Base-by-base conservation (phyloP, 2,329 filamentous ascomycete genomes). In the Fusarium sp. region DNA sequence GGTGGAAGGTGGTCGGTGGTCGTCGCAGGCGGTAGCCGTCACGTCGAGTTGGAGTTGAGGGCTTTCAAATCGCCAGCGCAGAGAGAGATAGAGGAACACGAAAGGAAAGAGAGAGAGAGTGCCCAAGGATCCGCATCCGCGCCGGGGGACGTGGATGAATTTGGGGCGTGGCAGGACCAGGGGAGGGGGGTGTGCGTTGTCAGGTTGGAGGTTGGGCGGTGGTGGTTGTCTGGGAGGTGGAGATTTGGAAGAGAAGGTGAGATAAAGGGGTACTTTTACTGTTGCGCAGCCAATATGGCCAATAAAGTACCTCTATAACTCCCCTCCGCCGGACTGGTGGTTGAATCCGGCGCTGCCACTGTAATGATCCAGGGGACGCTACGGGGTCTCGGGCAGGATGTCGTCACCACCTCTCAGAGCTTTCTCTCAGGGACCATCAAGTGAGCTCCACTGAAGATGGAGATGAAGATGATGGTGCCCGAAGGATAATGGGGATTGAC, bases 71-170 rank as follows among this genome's bases (percentile, higher is more conserved):
- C 71, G 64, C 76, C 73, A 76, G 76, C 76, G 73, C 71, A 78
- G 33, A 77, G 73, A 78, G 33, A 77, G 73, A 48, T 69, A 78
- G 33, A 77, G 71, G 41, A 67, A 73, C 71, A 67, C 74, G 71
- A 71, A 61, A 73, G 65, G 67, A 75, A 67, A 77, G 69, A 76
- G 71, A 73, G 71, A 73, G 56, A 43, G 58, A 71, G 68, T 29
- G 52, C 50, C 60, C 67, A 57, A 63, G 62, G 71, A 69, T 78
- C 77, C 75, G 76, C 74, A 78, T 78, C 71, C 69, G 74, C 69
- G 68, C 72, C 64, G 63, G 70, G 70, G 73, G 73, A 78, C 72
- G 77, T 78, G 76, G 75, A 76, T 70, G 73, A 76, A 60, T 69
- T 76, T 64, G 72, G 75, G 76, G 74, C 64, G 76, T 77, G 76